Base-by-base conservation (phyloP, 2,329 filamentous ascomycete species). In the Pseudocercospora eumusae region DNA sequence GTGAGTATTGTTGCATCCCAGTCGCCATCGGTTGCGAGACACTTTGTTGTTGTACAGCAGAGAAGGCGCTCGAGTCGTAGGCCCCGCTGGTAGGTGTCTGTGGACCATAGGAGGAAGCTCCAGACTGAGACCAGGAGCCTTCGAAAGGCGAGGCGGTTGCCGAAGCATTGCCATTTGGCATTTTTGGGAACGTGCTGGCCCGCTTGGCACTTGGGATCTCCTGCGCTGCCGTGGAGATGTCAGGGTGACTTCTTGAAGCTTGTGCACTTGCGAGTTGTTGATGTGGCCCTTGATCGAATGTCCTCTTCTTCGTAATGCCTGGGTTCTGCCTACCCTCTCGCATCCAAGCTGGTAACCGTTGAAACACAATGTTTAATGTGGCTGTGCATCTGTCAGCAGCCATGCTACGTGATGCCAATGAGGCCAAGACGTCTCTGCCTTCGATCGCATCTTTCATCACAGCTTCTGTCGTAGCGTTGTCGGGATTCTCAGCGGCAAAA, bases 351-450 rank as follows among this genome's bases (percentile, higher is more conserved):
- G 93, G 92, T 0, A 98, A 78, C 71, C 92, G 86, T 63, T 95
- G 90, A 74, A 98, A 97, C 7, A 97, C 82, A 54, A 83, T 91
- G 73, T 87, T 85, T 27, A 99, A 82, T 44, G 91, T 89, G 50
- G 82, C 83, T 0, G 90, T 91, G 71, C 96, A 95, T 64, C 91
- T 84, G 73, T 97, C 92, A 2, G 95, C 95, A 36, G 93, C 92
- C 82, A 96, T 84, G 72, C 92, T 97, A 70, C 89, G 88, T 70
- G 90, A 87, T 2, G 92, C 89, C 61, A 98, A 82, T 15, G 86
- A 87, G 56, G 87, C 86, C 63, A 98, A 84, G 65, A 93, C 91
- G 66, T 93, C 88, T 71, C 90, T 90, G 18, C 93, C 95, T 65
- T 92, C 89, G 64, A 87, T 83, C 0, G 93, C 93, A 77, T 98